Conservation (phyloP, 768 basidiomycete genomes). For the Termitomyces sp. region DNA sequence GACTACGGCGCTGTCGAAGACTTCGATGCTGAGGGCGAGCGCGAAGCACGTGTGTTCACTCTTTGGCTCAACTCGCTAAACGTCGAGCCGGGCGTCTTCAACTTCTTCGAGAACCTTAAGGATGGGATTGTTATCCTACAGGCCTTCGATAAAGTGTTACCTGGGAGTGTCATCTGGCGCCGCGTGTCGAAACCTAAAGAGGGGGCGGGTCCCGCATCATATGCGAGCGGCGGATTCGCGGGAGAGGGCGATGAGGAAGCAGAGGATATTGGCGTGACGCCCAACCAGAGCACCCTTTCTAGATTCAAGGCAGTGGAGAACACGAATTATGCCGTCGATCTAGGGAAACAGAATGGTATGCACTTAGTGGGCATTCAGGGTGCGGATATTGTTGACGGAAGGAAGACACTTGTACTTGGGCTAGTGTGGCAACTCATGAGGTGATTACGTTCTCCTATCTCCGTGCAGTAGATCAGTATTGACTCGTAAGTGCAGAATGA, state of each 20-base stretch:
- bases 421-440: constrained; percentile 98
- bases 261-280: constrained; percentile 78
- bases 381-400: constrained; percentile 94
- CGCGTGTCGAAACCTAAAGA: constrained; percentile 92
- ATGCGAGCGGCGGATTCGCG: constrained; percentile 31
- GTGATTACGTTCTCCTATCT: constrained; percentile 28
- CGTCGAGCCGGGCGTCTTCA: constrained; percentile 95
- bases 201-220: constrained; percentile 42
- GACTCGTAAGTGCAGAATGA: constrained; percentile 47
- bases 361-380: constrained; percentile 97
- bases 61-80: constrained; percentile 98
- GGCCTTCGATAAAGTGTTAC: constrained; percentile 94
- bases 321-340: constrained; percentile 93
- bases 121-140: constrained; percentile 91
- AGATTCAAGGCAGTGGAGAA: constrained; percentile 98
- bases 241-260: constrained; percentile 64
- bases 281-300: constrained; percentile 81
- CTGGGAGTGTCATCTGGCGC: constrained; percentile 91
- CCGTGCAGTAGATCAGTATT: background rate
- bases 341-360: constrained; percentile 91
- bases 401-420: constrained; percentile 88
- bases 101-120: constrained; percentile 93
- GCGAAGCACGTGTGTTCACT: constrained; percentile 96
- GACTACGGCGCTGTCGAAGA: constrained; percentile 89
- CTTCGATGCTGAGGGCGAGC: constrained; percentile 98